Base-by-base conservation (phyloP, 140 eudicot genomes). In the Oenanthe javanica region DNA sequence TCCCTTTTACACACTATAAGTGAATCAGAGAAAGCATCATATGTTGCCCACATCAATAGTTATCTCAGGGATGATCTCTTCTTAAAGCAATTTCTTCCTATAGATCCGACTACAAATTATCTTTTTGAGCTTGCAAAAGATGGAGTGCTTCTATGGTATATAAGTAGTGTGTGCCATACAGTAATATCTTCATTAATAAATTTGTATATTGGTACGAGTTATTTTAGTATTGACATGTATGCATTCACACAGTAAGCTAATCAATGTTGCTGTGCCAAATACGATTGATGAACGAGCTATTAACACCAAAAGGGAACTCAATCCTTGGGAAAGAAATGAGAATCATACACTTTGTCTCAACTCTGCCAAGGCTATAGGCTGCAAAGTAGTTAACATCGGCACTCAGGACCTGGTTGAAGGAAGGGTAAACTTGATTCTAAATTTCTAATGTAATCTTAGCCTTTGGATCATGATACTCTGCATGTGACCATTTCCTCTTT, bases 241-340 rank as follows among this genome's bases (percentile, higher is more conserved):
- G 80, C 70, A 76, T 73, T 76, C 69, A 87, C 86, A 88, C 96
- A 91, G 96, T 84, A 91, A 91, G 88, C 91, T 91, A 73, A 91
- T 91, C 72, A 91, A 91, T 83, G 84, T 91, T 42, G 96, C 96
- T 38, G 91, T 91, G 52, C 96, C 93, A 5, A 89, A 89, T 49
- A 91, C 96, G 13, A 91, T 91, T 72, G 96, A 89, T 77, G 96
- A 91, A 61, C 83, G 93, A 63, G 91, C 91, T 52, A 89, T 91
- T 52, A 91, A 91, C 84, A 91, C 93, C 55, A 91, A 91, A 82
- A 59, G 76, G 77, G 70, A 51, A 76, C 90, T 89, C 27, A 91
- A 91, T 80, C 93, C 91, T 21, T 91, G 96, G 96, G 96, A 91
- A 84, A 87, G 89, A 83, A 91, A 63, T 79, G 81, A 79, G 27